Evolutionary conservation across 2,329 filamentous ascomycete genomes (phyloP).

Genomic region (Trichoderma endophyticum): DNA sequence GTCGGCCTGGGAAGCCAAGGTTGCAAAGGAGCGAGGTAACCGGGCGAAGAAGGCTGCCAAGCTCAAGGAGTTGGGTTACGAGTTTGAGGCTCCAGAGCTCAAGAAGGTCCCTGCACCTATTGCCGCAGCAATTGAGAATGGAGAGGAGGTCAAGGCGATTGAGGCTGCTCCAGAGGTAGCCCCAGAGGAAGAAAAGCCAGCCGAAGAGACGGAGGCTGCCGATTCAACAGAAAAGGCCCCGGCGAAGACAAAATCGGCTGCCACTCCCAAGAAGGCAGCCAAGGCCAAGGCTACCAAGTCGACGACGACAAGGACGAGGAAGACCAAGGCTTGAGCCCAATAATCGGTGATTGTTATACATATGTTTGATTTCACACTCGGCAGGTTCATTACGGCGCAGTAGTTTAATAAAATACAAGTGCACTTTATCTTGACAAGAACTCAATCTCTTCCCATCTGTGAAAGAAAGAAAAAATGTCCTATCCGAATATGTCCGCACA

Average conservation of each 20-base stretch:
- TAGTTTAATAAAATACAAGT: slow-evolving; percentile 17
- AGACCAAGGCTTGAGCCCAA: slow-evolving; percentile 34
- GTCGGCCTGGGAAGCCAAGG: slow-evolving; percentile 73
- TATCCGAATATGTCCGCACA: slow-evolving; percentile 48
- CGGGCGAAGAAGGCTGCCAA: slow-evolving; percentile 67
- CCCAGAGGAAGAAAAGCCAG: slow-evolving; percentile 26
- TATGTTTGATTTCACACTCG: background rate
- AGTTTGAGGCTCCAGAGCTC: slow-evolving; percentile 70
- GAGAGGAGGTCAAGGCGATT: slow-evolving; percentile 34
- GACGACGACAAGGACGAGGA: slow-evolving; percentile 37
- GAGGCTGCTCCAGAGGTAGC: slow-evolving; percentile 35
- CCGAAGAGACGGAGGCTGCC: slow-evolving; percentile 21
- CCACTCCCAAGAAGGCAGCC: slow-evolving; percentile 28
- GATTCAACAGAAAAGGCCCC: slow-evolving; percentile 25
- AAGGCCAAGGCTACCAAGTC: slow-evolving; percentile 21
- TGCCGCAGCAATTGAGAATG: slow-evolving; percentile 35
- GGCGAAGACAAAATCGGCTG: slow-evolving; percentile 24
- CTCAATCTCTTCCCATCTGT: background rate
- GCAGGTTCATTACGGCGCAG: slow-evolving; percentile 16
- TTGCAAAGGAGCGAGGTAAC: slow-evolving; percentile 68
- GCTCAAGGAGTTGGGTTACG: slow-evolving; percentile 78
- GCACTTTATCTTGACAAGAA: background rate
- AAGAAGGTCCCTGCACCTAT: slow-evolving; percentile 51
- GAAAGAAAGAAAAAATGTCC: background rate
- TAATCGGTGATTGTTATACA: background rate